Base-by-base conservation (phyloP, 495 filamentous ascomycete genomes). In the Penicillium lividum region DNA sequence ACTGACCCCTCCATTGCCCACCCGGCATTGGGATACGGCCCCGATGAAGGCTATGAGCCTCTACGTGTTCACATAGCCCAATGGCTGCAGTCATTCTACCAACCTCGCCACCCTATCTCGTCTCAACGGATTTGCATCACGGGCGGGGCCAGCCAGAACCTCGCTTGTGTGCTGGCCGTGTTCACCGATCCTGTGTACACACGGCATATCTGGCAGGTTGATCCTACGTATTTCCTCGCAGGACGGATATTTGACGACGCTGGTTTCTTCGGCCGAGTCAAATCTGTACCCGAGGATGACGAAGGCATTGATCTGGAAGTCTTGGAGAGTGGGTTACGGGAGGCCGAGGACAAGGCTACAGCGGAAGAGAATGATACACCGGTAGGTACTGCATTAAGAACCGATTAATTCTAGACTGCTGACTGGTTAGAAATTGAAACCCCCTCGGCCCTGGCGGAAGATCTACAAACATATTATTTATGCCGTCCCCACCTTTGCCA, bases 391-490 rank as follows among this genome's bases (percentile, higher is more conserved):
- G 22, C 22, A 22, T 22, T 22, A 22, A 22, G 22, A 22, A 22
- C 22, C 22, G 22, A 22, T 1, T 13, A 6, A 13, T 7, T 13
- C 11, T 31, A 27, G 49, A 54, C 58, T 69, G 46, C 58, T 69
- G 46, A 67, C 53, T 27, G n/a, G 15, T 53, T 54, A 80, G 74
- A 68, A 62, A 59, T 57, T 72, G 58, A 82, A 81, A 63, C 68
- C 73, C 3, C 34, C 61, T 3, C 68, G 73, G 52, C 72, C 79
- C 27, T 82, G 75, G 77, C 73, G 72, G 51, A 92, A 89, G 65
- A 82, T 88, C 57, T 96, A 96, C 71, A 84, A 83, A 31, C 90
- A 94, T 66, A 66, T 96, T 60, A 86, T 97, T 62, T 97, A 97
- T 66, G 83, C 81, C 18, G 89, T 92, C 5, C 89, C 92, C 0